Evolutionary conservation across 2,329 filamentous ascomycete genomes (phyloP).

Genomic region (Talaromyces rugulosus): DNA sequence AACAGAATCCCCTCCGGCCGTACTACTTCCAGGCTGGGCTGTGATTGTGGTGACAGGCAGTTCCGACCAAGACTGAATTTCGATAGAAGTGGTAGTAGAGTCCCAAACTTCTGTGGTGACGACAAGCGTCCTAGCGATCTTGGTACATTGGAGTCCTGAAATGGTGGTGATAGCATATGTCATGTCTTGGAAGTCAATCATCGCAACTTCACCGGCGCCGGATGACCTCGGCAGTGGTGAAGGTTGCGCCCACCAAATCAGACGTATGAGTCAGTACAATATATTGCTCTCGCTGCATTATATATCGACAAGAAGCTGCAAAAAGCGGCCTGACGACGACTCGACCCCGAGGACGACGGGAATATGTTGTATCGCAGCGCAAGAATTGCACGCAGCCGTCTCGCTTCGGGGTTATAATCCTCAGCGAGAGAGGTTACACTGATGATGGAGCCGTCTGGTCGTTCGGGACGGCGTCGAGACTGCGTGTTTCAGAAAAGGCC

Average conservation of each 20-base stretch:
- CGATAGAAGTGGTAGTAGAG: conserved; percentile 7
- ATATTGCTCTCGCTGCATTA: neutral
- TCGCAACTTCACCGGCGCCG: conserved; percentile 16
- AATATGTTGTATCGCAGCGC: neutral
- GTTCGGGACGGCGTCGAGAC: neutral
- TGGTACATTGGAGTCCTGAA: conserved; percentile 23
- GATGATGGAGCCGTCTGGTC: neutral
- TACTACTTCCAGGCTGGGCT: neutral
- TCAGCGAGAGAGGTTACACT: neutral
- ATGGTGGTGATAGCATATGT: conserved; percentile 13
- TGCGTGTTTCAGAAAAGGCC: conserved; percentile 8
- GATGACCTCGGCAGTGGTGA: conserved; percentile 9
- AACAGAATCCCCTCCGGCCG: neutral
- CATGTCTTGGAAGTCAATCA: conserved; percentile 12
- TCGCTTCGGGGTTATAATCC: neutral
- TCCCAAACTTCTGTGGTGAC: conserved; percentile 13
- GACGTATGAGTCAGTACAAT: neutral
- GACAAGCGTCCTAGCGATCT: conserved; percentile 16
- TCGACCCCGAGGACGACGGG: neutral
- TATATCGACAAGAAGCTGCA: neutral
- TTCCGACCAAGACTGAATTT: neutral
- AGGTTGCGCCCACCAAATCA: neutral
- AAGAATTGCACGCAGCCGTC: neutral
- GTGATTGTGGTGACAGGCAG: neutral
- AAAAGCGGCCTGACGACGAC: neutral